phyloP scores from a whole-genome alignment of 1,284 basidiomycete genomes.

The Pisolithus thermaeus region DNA sequence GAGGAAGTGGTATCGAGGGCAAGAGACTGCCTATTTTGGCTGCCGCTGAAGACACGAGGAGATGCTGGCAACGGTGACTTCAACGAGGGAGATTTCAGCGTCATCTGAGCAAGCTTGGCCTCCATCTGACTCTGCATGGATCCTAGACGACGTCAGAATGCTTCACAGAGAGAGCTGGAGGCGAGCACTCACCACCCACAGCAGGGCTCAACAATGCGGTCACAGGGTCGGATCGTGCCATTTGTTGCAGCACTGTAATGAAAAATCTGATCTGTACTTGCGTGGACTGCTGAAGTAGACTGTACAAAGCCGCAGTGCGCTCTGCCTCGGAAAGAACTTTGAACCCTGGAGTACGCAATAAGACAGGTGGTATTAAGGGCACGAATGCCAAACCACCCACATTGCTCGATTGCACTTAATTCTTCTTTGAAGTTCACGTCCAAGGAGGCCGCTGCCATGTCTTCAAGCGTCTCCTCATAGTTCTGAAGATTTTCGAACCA shows the following conservation, averaged over 20 bases:
- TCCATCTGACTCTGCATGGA: conserved; percentile 98
- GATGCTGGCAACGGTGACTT: conserved; percentile 71
- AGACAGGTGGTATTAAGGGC: conserved; percentile 4
- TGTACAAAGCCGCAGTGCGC: conserved; percentile 98
- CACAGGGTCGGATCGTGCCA: conserved; percentile 97
- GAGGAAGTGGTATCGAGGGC: conserved; percentile 47
- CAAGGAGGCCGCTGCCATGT: conserved; percentile 98
- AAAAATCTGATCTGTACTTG: conserved; percentile 99
- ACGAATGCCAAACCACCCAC: conserved; percentile 39
- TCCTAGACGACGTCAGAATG: conserved; percentile 34
- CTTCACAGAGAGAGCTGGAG: background rate
- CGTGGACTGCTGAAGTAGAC: conserved; percentile 97
- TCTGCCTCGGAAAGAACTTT: conserved; percentile 98
- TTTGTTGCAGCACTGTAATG: conserved; percentile 97
- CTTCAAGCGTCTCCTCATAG: conserved; percentile 97
- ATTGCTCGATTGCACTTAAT: conserved; percentile 98
- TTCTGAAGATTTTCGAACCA: conserved; percentile 99
- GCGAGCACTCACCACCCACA: conserved; percentile 49
- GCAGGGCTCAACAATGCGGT: conserved; percentile 92
- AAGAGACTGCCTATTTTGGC: conserved; percentile 61
- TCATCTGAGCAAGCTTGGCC: conserved; percentile 79
- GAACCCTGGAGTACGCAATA: conserved; percentile 67
- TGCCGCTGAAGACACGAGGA: conserved; percentile 65
- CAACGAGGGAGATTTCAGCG: conserved; percentile 78
- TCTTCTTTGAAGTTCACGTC: conserved; percentile 99